Conservation (phyloP, 2,329 filamentous ascomycete species). For the Apiospora kogelbergensis region DNA sequence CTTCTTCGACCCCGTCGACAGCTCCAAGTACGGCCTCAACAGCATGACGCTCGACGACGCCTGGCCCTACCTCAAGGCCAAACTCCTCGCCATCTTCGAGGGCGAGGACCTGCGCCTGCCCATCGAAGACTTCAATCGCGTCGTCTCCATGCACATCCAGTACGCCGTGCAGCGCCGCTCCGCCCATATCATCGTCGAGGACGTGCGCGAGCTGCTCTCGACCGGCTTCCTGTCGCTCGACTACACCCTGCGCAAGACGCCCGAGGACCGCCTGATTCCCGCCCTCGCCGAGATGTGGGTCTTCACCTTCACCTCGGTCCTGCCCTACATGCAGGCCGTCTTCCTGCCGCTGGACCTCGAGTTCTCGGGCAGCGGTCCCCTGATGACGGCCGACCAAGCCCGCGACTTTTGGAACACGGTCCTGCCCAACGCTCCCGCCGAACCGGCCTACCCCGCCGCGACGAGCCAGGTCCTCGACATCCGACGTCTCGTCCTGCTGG, state of each 20-base stretch:
- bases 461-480: conserved; percentile 68
- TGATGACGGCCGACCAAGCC: conserved; percentile 77
- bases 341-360: conserved; percentile 93
- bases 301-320: conserved; percentile 83
- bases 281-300: conserved; percentile 93
- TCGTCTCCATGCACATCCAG: conserved; percentile 77
- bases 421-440: conserved; percentile 39
- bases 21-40: conserved; percentile 62
- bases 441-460: conserved; percentile 43
- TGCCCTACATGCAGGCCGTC: conserved; percentile 93
- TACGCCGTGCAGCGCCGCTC: conserved; percentile 73
- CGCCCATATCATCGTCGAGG: conserved; percentile 71
- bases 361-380: conserved; percentile 78
- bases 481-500: conserved; percentile 81
- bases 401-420: conserved; percentile 88
- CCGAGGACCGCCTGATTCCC: conserved; percentile 87
- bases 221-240: conserved; percentile 86
- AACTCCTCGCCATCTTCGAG: conserved; percentile 76
- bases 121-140: conserved; percentile 78
- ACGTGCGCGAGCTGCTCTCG: conserved; percentile 71
- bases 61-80: conserved; percentile 77
- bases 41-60: conserved; percentile 76
- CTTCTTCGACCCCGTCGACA: conserved; percentile 52
- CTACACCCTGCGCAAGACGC: conserved; percentile 73
- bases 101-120: conserved; percentile 78